Conservation (phyloP, 2,329 filamentous ascomycete species). For the Epichloe coenophiala region DNA sequence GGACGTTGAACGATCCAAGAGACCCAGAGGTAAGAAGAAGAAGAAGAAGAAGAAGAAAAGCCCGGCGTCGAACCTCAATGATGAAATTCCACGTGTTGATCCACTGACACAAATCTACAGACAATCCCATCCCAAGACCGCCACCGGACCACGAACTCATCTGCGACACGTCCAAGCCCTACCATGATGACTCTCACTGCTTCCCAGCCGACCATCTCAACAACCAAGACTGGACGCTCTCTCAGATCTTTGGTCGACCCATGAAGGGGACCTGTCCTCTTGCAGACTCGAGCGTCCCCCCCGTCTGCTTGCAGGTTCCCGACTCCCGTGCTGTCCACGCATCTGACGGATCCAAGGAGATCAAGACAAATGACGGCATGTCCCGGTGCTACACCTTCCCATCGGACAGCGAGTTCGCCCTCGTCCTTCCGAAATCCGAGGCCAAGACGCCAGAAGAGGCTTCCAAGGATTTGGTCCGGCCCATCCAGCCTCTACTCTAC, state of each 20-base stretch:
- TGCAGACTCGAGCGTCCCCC: constrained; percentile 41
- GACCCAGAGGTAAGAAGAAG: constrained; percentile 50
- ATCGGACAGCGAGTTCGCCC: constrained; percentile 52
- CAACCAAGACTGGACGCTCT: constrained; percentile 61
- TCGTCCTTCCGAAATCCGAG: constrained; percentile 51
- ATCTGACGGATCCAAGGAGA: constrained; percentile 46
- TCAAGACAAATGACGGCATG: constrained; percentile 42
- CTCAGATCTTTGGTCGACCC: constrained; percentile 70
- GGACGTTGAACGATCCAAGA: constrained; percentile 81
- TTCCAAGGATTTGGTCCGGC: constrained; percentile 32
- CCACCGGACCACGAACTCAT: constrained; percentile 59
- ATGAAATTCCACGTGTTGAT: background rate
- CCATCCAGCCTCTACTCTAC: constrained; percentile 59
- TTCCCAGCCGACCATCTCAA: constrained; percentile 63
- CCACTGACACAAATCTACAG: constrained; percentile 23
- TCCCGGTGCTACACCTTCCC: constrained; percentile 58
- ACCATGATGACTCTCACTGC: constrained; percentile 65
- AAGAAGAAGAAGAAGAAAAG: background rate
- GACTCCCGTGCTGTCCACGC: constrained; percentile 53
- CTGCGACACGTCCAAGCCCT: constrained; percentile 74
- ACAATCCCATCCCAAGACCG: constrained; percentile 74
- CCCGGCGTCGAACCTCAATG: background rate
- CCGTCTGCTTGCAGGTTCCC: constrained; percentile 67
- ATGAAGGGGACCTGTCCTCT: constrained; percentile 74
- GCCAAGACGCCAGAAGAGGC: constrained; percentile 12